Conservation (phyloP, 225 moss, liverwort and hornwort species). For the Lunularia cruciata region DNA sequence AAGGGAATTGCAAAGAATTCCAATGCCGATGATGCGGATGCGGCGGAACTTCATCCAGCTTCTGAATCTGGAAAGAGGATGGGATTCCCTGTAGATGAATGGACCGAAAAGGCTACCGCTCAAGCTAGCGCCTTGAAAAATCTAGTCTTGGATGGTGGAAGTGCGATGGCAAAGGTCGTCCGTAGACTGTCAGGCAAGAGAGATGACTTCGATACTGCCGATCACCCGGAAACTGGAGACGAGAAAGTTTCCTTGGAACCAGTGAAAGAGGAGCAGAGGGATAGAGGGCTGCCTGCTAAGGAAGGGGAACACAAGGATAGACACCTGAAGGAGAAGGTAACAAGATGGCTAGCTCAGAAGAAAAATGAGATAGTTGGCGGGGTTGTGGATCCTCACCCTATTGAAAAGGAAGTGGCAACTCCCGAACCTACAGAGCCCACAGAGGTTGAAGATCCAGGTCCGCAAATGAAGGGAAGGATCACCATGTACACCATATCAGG, state of each 20-base stretch:
- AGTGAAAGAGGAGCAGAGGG: slow-evolving; percentile 12
- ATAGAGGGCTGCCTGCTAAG: slow-evolving; percentile 6
- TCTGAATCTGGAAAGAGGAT: slow-evolving; percentile 25
- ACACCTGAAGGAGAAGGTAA: slow-evolving; percentile 26
- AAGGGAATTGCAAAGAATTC: background rate
- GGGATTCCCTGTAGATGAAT: slow-evolving; percentile 28
- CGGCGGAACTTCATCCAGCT: slow-evolving; percentile 17
- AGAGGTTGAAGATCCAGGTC: slow-evolving; percentile 32
- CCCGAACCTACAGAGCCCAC: slow-evolving; percentile 13
- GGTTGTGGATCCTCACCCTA: slow-evolving; percentile 6
- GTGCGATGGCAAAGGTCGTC: slow-evolving; percentile 20
- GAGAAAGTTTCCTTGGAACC: slow-evolving; percentile 10
- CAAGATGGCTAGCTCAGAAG: slow-evolving; percentile 30
- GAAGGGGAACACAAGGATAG: slow-evolving; percentile 26
- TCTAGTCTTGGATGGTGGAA: slow-evolving; percentile 28
- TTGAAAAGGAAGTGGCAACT: slow-evolving; percentile 10
- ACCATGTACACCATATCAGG: slow-evolving; percentile 34
- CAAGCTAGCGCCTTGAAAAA: slow-evolving; percentile 28
- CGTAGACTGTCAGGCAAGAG: slow-evolving; percentile 29
- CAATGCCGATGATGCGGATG: background rate
- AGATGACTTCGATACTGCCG: slow-evolving; percentile 22
- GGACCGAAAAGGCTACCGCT: slow-evolving; percentile 28
- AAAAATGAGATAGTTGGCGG: slow-evolving; percentile 25
- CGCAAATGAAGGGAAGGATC: slow-evolving; percentile 33
- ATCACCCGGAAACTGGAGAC: slow-evolving; percentile 12